Evolutionary conservation across 2,329 filamentous ascomycete species (phyloP), one percentile per base, ranked within the genome.

Genomic region (Polytolypa hystricis): DNA sequence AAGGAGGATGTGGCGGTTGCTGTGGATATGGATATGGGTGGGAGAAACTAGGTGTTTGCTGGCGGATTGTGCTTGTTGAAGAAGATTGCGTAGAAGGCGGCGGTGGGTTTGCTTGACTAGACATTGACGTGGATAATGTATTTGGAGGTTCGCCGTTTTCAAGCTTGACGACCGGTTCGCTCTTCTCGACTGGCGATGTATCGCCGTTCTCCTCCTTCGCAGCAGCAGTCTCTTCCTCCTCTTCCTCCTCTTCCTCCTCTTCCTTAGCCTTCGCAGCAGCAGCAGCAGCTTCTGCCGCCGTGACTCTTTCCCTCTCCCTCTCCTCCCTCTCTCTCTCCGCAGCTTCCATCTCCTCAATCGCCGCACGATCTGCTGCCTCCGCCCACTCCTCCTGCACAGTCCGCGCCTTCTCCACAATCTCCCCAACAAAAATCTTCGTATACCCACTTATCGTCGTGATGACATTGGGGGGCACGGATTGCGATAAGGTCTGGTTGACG

Each of bases 401-500:
- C 39, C 75, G 63, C 11, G 77, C 77, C 47, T 72, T 69, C 54
- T 81, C 77, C 38, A 81, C 70, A 39, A 81, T 66, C 46, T 78
- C 73, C 34, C 75, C 77, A 9, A 76, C 73, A 55, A 79, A 81
- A 43, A 77, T 69, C 55, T 81, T 81, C 14, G 73, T 73, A 51
- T 77, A 79, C 8, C 73, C 73, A 28, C 70, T 73, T 35, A 81
- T 74, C 4, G 73, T 73, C 10, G 73, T 75, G 26, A 80, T 70
- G 35, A 80, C 74, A 42, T 70, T 74, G 18, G 70, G 66, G 1
- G 77, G 77, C 4, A 81, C 76, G 31, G 73, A 78, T 52, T 81
- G 77, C 2, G 72, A 76, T 26, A 81, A 67, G 1, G 76, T 78
- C 52, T 78, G 74, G 47, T 81, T 81, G 42, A 77, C 74, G 42